Base-by-base conservation (phyloP, 2,329 filamentous ascomycete genomes). In the Penicillium rolfsii region DNA sequence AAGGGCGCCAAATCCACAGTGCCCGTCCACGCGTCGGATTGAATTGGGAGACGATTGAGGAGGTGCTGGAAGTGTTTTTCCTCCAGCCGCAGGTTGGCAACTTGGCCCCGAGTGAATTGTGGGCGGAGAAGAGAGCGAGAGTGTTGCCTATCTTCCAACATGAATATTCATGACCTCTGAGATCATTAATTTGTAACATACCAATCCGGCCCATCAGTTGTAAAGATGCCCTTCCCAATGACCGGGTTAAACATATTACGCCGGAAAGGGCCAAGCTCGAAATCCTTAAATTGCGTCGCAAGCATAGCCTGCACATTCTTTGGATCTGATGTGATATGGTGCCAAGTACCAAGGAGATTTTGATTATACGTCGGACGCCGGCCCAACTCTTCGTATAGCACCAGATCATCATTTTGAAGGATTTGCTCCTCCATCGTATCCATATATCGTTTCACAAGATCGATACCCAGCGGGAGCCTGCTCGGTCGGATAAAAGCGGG, bases 1-100 rank as follows among this genome's bases (percentile, higher is more conserved):
- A 88, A 74, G 9, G 83, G 80, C 67, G 86, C 84, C 24, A 90
- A 77, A 65, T 90, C 85, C 12, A 90, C 80, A 0, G 55, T 87
- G 6, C 6, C 11, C 4, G 80, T 81, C 1, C 80, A 76, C 45
- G 87, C 81, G 54, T 85, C 77, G 0, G 71, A 71, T 0, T 86
- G 85, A 8, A 91, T 80, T 22, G 82, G 81, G 14, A 81, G 28
- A 11, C 26, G n/a, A 45, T 40, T n/a, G 40, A 56, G 14, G 14
- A 36, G n/a, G 26, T 48, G 33, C 11, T 26, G 9, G 35, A 89
- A 79, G 74, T 90, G 87, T 2, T 72, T 75, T 67, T 90, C 87
- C 53, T 89, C 87, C 1, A 84, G 85, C 30, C 78, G 74, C 4
- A 86, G 71, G 67, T 86, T 81, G 4, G 79, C 80, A 14, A 86